Evolutionary conservation across 2,329 filamentous ascomycete genomes (phyloP), one percentile per base, ranked within the genome.

Genomic region (Orbilia ellipsospora): DNA sequence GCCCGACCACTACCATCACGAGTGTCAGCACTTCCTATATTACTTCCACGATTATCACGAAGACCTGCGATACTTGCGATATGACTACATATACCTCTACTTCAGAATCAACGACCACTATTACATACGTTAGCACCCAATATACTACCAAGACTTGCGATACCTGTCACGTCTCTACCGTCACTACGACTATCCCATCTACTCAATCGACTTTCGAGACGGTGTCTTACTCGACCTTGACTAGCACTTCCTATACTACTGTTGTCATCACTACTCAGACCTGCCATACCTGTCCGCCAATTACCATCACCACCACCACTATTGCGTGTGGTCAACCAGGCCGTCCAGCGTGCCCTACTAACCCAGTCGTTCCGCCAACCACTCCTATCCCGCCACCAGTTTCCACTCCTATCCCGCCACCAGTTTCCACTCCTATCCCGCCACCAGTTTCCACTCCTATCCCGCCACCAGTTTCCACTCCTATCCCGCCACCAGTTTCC

Each of bases 261-360:
- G 51, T 60, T 10, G 31, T 60, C 3, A 28, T 72, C 44, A 72
- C 67, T n/a, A 72, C 67, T 6, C 57, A 72, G 44, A 28, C 52
- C 36, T 72, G 67, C 16, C 26, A 72, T 7, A 57, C 54, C 28
- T 72, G 67, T 20, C 45, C 64, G 8, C 67, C 60, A 44, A 72
- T 44, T 20, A 72, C 67, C 4, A 26, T 64, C 31, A 72, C 60
- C 8, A 44, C 20, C 7, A 59, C 55, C 15, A 16, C n/a, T 28
- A 13, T 42, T 31, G 45, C 3, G 0, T 68, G 64, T 20, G 64
- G 65, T 20, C 56, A 69, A 13, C 16, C 28, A 56, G 65, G 65
- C 36, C 36, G 36, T 5, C 63, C 63, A 18, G 48, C 57, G 5
- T 68, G 64, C 36, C 64, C 64, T 18, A 36, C 31, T 6, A 36